These are phyloP conservation scores for Mortierella alpina DNA, from an alignment of 192 early-diverging fungal species.

Conservation along the genomic window DNA sequence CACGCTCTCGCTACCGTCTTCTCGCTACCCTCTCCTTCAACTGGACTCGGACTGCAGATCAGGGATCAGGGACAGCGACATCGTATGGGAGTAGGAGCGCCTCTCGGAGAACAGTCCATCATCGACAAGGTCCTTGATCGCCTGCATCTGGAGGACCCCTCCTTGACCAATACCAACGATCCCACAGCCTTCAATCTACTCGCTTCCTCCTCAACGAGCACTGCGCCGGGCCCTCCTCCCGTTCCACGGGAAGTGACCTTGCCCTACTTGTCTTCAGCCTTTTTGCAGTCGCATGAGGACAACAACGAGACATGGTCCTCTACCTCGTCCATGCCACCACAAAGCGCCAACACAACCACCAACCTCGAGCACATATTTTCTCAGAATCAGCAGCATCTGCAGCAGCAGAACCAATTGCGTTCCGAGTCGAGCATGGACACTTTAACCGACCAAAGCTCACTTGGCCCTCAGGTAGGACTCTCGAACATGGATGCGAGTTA, in stretches of 20 bases:
- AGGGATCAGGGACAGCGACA: not conserved
- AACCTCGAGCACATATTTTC: conserved; percentile 46
- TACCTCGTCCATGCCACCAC: conserved; percentile 33
- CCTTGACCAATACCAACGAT: not conserved
- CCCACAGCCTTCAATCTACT: not conserved
- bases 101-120: conserved; percentile 22
- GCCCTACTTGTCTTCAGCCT: conserved; percentile 9
- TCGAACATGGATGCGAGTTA: not conserved
- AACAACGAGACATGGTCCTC: conserved; percentile 50
- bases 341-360: conserved; percentile 37
- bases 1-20: conserved; percentile 14
- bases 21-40: conserved; percentile 1
- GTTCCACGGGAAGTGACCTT: not conserved
- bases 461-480: no score
- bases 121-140: conserved; percentile 47
- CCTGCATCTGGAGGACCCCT: conserved; percentile 28
- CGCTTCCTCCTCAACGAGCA: not conserved
- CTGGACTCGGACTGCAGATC: not conserved
- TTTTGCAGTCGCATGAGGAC: conserved; percentile 30
- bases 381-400: conserved; percentile 23
- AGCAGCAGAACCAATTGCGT: not conserved
- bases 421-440: conserved; percentile 39
- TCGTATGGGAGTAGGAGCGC: not conserved
- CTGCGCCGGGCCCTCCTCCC: not conserved
- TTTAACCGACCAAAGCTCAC: not conserved